Conservation (phyloP, 2,329 filamentous ascomycete genomes). For the Aureobasidium sp. region DNA sequence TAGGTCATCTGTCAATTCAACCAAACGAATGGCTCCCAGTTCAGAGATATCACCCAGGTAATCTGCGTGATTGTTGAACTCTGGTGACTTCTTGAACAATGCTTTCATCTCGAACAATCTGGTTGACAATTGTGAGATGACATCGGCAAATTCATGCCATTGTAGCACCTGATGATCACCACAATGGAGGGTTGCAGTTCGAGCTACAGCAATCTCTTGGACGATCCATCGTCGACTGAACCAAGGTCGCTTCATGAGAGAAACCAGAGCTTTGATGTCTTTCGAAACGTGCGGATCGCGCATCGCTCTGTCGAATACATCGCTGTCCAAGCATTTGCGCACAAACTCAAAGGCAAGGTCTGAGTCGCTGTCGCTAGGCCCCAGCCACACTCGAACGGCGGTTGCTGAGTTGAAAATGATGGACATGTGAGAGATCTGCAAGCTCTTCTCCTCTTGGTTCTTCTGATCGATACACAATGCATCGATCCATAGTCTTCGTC, state of each 20-base stretch:
- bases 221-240: slow-evolving; percentile 12
- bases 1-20: slow-evolving; percentile 4
- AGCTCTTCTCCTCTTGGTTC: slow-evolving; percentile 15
- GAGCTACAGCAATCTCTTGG: slow-evolving; percentile 10
- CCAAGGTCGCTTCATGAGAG: slow-evolving; percentile 5
- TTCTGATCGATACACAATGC: slow-evolving; percentile 16
- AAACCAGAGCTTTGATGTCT: background rate
- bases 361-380: background rate
- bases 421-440: slow-evolving; percentile 15
- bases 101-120: background rate
- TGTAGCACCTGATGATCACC: background rate
- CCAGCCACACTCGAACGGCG: slow-evolving; percentile 13
- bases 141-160: slow-evolving; percentile 8
- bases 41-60: background rate
- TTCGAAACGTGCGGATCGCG: background rate
- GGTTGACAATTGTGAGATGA: slow-evolving; percentile 2
- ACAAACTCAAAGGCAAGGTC: slow-evolving; percentile 13
- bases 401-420: slow-evolving; percentile 14
- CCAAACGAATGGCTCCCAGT: slow-evolving; percentile 5
- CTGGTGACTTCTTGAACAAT: background rate
- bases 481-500: slow-evolving; percentile 14
- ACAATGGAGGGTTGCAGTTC: background rate
- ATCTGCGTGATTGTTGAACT: slow-evolving; percentile 4
- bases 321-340: slow-evolving; percentile 5
- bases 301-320: slow-evolving; percentile 14